phyloP scores from a whole-genome alignment of 2,329 filamentous ascomycete species.

The Talaromyces verruculosus region DNA sequence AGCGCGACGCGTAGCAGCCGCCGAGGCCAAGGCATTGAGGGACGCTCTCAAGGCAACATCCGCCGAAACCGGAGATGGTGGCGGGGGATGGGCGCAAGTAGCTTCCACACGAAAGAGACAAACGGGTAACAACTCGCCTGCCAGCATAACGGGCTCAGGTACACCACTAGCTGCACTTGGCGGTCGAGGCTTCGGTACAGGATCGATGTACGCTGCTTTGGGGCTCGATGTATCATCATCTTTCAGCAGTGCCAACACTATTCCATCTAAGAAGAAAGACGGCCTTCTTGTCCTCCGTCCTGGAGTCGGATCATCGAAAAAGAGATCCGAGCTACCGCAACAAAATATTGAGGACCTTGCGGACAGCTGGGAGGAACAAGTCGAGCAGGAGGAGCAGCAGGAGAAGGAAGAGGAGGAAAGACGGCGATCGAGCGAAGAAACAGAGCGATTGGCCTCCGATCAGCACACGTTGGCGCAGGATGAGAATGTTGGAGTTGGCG shows the following conservation, averaged over 20 bases:
- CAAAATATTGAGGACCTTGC: constrained; percentile 35
- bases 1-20: constrained; percentile 35
- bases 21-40: constrained; percentile 37
- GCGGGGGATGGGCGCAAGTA: constrained; percentile 44
- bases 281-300: constrained; percentile 36
- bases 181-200: constrained; percentile 21
- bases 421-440: constrained; percentile 15
- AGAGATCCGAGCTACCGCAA: constrained; percentile 17
- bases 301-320: constrained; percentile 36
- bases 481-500: background rate
- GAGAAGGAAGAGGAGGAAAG: constrained; percentile 23
- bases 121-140: constrained; percentile 25
- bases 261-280: constrained; percentile 31
- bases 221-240: constrained; percentile 22
- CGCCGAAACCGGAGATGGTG: constrained; percentile 12
- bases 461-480: background rate
- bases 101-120: constrained; percentile 35
- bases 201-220: constrained; percentile 35
- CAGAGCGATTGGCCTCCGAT: background rate
- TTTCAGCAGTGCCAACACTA: constrained; percentile 20
- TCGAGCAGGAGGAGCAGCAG: constrained; percentile 43
- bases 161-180: constrained; percentile 17
- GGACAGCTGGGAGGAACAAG: constrained; percentile 50
- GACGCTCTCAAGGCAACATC: constrained; percentile 32
- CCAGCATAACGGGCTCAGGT: constrained; percentile 10